A percentile compares a stretch with the other conserved stretches of the same genome.
These are phyloP conservation scores for Aaosphaeria arxii DNA, from an alignment of 2,329 filamentous ascomycete species.

Conservation along the genomic window DNA sequence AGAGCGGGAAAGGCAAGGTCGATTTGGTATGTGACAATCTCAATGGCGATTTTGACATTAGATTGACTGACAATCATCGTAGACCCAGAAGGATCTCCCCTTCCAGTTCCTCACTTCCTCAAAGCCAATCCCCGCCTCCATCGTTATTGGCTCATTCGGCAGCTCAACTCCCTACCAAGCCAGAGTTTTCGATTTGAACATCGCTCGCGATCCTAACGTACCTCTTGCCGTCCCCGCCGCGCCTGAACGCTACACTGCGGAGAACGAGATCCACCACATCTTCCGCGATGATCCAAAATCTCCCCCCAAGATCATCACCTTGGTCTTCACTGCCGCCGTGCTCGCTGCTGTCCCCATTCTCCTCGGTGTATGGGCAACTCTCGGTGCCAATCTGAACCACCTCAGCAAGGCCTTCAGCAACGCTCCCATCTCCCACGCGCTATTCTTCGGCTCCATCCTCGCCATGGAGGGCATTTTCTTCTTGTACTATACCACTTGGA, in stretches of 20 bases:
- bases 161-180: conserved; percentile 64
- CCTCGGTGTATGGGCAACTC: conserved; percentile 68
- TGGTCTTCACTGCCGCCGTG: conserved; percentile 73
- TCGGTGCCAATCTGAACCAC: conserved; percentile 83
- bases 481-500: conserved; percentile 91
- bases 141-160: conserved; percentile 86
- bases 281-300: conserved; percentile 79
- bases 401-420: conserved; percentile 69
- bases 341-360: conserved; percentile 71
- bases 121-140: conserved; percentile 70
- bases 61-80: conserved; percentile 23
- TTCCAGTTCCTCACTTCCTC: conserved; percentile 70
- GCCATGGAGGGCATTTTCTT: conserved; percentile 91
- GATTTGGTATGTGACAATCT: conserved; percentile 65
- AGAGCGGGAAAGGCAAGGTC: conserved; percentile 80
- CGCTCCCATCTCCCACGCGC: conserved; percentile 74
- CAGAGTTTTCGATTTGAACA: conserved; percentile 69
- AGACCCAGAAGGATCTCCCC: conserved; percentile 89
- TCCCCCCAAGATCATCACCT: conserved; percentile 74
- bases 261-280: conserved; percentile 82
- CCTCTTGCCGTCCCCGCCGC: conserved; percentile 61
- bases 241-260: conserved; percentile 79
- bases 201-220: conserved; percentile 62
- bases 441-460: conserved; percentile 85
- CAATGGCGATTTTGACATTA: conserved; percentile 3